Conservation (phyloP, 805 yeast species). For the Nakazawaea holstii region DNA sequence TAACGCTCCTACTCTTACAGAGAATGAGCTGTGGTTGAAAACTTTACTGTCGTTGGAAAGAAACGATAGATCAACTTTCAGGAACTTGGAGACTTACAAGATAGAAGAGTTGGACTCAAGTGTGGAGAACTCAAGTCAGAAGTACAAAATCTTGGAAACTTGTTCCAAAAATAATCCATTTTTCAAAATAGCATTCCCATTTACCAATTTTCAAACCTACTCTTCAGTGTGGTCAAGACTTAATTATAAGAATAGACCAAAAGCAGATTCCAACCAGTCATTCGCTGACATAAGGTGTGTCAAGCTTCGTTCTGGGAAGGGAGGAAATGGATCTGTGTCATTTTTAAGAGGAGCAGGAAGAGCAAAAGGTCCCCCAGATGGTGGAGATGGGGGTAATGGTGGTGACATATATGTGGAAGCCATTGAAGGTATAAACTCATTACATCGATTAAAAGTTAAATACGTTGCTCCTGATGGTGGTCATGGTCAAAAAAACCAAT, state of each 20-base stretch:
- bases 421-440: slow-evolving; percentile 60
- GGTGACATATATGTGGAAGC: slow-evolving; percentile 86
- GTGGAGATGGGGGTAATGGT: slow-evolving; percentile 98
- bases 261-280: slow-evolving; percentile 32
- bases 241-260: slow-evolving; percentile 33
- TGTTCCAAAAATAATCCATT: slow-evolving; percentile 14
- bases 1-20: slow-evolving; percentile 28
- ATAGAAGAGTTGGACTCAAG: slow-evolving; percentile 16
- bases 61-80: slow-evolving; percentile 18
- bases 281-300: slow-evolving; percentile 67
- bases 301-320: slow-evolving; percentile 67
- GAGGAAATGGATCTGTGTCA: slow-evolving; percentile 86
- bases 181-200: slow-evolving; percentile 24
- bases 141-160: slow-evolving; percentile 13
- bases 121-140: slow-evolving; percentile 11
- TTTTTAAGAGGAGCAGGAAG: slow-evolving; percentile 83
- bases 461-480: slow-evolving; percentile 72
- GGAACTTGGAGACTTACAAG: slow-evolving; percentile 10
- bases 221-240: slow-evolving; percentile 35
- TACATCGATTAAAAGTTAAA: slow-evolving; percentile 61
- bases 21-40: slow-evolving; percentile 27
- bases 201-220: slow-evolving; percentile 24
- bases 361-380: slow-evolving; percentile 92
- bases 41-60: slow-evolving; percentile 8
- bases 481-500: slow-evolving; percentile 67